phyloP scores from a whole-genome alignment of 1,139 yeast genomes.

The Nakaseomyces glabratus region DNA sequence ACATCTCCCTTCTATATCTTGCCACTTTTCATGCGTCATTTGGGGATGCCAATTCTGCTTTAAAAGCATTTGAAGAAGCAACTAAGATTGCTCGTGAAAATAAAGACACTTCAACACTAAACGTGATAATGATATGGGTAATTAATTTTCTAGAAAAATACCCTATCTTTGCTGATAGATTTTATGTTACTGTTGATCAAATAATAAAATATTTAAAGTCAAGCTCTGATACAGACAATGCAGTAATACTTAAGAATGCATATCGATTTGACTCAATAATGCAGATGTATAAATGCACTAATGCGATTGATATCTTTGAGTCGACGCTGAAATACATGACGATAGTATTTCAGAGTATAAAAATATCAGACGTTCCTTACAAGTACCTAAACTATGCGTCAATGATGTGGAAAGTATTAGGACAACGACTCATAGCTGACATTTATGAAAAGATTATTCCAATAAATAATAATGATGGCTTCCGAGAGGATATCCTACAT shows the following conservation, averaged over 20 bases:
- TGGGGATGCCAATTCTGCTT: slow-evolving; percentile 65
- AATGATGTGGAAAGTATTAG: slow-evolving; percentile 14
- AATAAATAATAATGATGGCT: neutral
- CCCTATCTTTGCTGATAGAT: slow-evolving; percentile 46
- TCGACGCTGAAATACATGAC: slow-evolving; percentile 19
- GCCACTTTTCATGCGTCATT: slow-evolving; percentile 74
- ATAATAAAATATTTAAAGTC: slow-evolving; percentile 51
- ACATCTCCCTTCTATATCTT: slow-evolving; percentile 69
- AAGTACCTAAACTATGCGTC: slow-evolving; percentile 8
- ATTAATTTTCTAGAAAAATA: slow-evolving; percentile 59
- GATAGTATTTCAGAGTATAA: slow-evolving; percentile 15
- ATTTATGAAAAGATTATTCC: slow-evolving; percentile 9
- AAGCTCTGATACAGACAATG: slow-evolving; percentile 17
- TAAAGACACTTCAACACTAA: slow-evolving; percentile 63
- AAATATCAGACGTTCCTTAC: slow-evolving; percentile 9
- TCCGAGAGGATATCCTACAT: slow-evolving; percentile 4
- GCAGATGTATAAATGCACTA: slow-evolving; percentile 16
- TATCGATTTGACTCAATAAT: slow-evolving; percentile 25
- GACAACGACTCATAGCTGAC: slow-evolving; percentile 11
- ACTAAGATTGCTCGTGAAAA: slow-evolving; percentile 82
- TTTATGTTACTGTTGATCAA: slow-evolving; percentile 43
- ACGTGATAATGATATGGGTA: slow-evolving; percentile 73
- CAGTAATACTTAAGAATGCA: slow-evolving; percentile 22
- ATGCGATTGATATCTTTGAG: slow-evolving; percentile 16
- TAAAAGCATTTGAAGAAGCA: slow-evolving; percentile 79